A percentile compares a stretch with the other conserved stretches of the same genome.
phyloP scores from a whole-genome alignment of 2,329 filamentous ascomycete species.

The Botryotinia convoluta region DNA sequence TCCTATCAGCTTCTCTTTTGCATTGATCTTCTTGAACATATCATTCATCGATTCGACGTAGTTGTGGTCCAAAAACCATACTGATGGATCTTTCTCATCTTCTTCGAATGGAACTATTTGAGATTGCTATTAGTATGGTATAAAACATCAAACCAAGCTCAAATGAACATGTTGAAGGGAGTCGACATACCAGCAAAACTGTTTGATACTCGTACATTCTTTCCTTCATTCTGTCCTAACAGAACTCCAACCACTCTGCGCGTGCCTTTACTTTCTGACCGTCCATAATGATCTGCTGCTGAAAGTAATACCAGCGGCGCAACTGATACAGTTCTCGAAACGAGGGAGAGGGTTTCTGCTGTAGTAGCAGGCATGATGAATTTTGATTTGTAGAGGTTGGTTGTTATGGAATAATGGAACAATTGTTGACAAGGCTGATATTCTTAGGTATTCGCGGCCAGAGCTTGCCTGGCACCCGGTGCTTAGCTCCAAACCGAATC shows the following conservation, averaged over 20 bases:
- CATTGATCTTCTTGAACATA: constrained; percentile 99
- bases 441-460: constrained; percentile 21
- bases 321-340: constrained; percentile 92
- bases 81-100: constrained; percentile 96
- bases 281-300: constrained; percentile 96
- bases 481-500: constrained; percentile 19
- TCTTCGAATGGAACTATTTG: constrained; percentile 90
- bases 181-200: constrained; percentile 83
- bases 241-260: constrained; percentile 89
- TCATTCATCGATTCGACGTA: constrained; percentile 99
- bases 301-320: constrained; percentile 97
- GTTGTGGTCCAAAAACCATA: constrained; percentile 99
- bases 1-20: constrained; percentile 95
- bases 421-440: constrained; percentile 23
- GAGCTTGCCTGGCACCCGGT: constrained; percentile 18
- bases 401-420: constrained; percentile 8
- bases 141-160: neutral
- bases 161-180: neutral
- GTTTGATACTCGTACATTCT: constrained; percentile 95
- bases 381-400: constrained; percentile 23
- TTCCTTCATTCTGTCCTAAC: constrained; percentile 92
- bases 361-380: constrained; percentile 88
- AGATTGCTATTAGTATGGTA: constrained; percentile 29
- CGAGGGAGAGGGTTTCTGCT: constrained; percentile 91
- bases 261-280: constrained; percentile 77